Conservation (phyloP, 495 filamentous ascomycete species). For the Amniculicola lignicola region DNA sequence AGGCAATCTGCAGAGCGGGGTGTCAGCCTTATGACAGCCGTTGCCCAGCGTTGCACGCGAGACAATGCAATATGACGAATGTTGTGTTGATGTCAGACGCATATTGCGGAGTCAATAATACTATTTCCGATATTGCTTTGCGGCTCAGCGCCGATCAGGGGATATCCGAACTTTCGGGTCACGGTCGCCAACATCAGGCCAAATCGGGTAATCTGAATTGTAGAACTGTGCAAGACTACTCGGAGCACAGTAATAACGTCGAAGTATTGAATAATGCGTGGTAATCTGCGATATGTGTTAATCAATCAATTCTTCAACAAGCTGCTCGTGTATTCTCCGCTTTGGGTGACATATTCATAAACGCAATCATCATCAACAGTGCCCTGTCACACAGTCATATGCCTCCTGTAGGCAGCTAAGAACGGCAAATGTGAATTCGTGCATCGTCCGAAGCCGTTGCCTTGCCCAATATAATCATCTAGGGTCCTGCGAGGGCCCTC, state of each 20-base stretch:
- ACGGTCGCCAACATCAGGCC: constrained; percentile 1
- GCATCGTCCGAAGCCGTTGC: no score
- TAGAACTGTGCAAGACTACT: neutral
- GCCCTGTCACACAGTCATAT: no score
- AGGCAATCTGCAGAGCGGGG: constrained; percentile 17
- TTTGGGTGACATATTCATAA: neutral
- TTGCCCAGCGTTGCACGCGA: constrained; percentile 3
- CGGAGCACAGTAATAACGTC: neutral
- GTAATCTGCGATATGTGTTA: no score
- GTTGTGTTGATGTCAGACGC: constrained; percentile 8
- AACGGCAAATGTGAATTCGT: no score
- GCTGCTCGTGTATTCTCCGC: neutral
- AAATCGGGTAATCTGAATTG: constrained; percentile 38
- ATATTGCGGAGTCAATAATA: constrained; percentile 22
- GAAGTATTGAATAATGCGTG: neutral
- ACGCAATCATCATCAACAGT: neutral
- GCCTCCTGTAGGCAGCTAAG: no score
- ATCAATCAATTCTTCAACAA: neutral
- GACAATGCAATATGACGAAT: constrained; percentile 6
- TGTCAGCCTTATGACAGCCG: constrained; percentile 20
- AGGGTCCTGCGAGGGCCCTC: no score
- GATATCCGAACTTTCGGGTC: neutral
- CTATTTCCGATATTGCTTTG: constrained; percentile 21
- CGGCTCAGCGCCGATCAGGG: constrained; percentile 22
- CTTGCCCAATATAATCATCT: no score